These are phyloP conservation scores for Sclerospora graminicola DNA, from an alignment of 352 stramenopile genomes.

Conservation along the genomic window DNA sequence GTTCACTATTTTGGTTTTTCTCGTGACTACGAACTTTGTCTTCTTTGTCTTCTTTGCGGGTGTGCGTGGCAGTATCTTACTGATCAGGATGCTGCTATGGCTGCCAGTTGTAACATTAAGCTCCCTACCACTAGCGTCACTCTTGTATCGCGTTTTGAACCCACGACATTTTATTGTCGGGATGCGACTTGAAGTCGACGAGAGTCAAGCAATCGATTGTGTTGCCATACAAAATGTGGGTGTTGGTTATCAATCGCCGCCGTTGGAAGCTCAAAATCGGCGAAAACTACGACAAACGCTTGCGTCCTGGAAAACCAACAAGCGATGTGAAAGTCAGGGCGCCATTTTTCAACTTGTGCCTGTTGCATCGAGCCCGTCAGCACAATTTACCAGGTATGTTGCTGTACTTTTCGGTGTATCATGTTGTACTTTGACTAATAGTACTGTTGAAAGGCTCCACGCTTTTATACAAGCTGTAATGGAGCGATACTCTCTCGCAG, in stretches of 20 bases:
- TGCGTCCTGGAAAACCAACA: conserved; percentile 5
- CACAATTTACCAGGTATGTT: conserved; percentile 25
- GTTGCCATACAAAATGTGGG: conserved; percentile 12
- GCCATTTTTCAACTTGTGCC: conserved; percentile 18
- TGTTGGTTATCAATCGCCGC: conserved; percentile 4
- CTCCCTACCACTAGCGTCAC: conserved; percentile 33
- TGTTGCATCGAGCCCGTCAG: conserved; percentile 9
- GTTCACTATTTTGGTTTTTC: conserved; percentile 89
- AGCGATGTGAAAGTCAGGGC: background rate
- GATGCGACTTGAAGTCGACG: conserved; percentile 18
- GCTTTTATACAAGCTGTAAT: conserved; percentile 11
- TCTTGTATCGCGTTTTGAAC: conserved; percentile 29
- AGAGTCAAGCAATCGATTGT: background rate
- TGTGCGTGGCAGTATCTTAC: conserved; percentile 44
- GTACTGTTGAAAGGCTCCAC: conserved; percentile 8
- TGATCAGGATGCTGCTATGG: conserved; percentile 32
- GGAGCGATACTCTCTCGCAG: conserved; percentile 17
- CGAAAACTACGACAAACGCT: conserved; percentile 11
- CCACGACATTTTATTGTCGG: conserved; percentile 28
- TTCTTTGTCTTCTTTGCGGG: conserved; percentile 91
- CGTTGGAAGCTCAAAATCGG: conserved; percentile 14
- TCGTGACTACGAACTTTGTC: conserved; percentile 90
- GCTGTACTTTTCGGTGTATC: background rate
- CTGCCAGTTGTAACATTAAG: conserved; percentile 41
- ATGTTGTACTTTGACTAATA: background rate